Evolutionary conservation across 225 moss, liverwort and hornwort genomes (phyloP).

Genomic region (Marchantia paleacea): DNA sequence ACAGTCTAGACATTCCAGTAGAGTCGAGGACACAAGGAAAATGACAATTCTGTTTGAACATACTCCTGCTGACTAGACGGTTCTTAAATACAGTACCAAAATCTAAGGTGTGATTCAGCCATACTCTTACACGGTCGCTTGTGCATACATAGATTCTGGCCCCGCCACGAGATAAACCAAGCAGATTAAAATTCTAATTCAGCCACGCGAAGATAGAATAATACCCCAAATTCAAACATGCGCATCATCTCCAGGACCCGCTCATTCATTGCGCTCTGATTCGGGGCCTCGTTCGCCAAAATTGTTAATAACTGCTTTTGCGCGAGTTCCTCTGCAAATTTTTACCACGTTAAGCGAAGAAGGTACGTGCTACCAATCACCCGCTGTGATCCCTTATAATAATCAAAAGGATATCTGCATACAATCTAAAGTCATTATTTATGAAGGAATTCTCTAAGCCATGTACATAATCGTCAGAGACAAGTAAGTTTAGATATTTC

Average conservation of each 20-base stretch:
- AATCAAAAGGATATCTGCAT: too few species aligned
- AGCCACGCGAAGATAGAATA: not conserved
- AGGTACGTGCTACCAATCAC: not conserved
- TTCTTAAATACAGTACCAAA: too few species aligned
- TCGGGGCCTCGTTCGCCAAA: constrained; percentile 40
- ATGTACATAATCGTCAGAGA: too few species aligned
- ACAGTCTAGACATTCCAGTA: too few species aligned
- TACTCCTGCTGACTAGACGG: too few species aligned
- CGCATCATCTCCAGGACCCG: constrained; percentile 70
- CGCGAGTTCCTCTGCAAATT: constrained; percentile 49
- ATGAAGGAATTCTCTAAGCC: too few species aligned
- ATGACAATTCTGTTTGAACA: too few species aligned
- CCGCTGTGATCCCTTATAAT: too few species aligned
- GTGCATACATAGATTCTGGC: not conserved
- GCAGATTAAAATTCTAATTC: not conserved
- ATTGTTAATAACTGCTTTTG: constrained; percentile 54
- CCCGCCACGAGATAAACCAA: not conserved
- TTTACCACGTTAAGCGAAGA: not conserved
- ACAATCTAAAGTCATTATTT: too few species aligned
- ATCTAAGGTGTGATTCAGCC: too few species aligned
- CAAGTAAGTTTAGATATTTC: not conserved
- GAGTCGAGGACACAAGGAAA: too few species aligned
- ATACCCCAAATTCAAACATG: constrained; percentile 66
- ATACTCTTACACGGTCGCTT: too few species aligned
- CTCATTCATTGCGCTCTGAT: constrained; percentile 32